A percentile compares a stretch with the other conserved stretches of the same genome.
phyloP scores from a whole-genome alignment of 202 grass and related monocot species.

The Schoenoplectus tabernaemontani region DNA sequence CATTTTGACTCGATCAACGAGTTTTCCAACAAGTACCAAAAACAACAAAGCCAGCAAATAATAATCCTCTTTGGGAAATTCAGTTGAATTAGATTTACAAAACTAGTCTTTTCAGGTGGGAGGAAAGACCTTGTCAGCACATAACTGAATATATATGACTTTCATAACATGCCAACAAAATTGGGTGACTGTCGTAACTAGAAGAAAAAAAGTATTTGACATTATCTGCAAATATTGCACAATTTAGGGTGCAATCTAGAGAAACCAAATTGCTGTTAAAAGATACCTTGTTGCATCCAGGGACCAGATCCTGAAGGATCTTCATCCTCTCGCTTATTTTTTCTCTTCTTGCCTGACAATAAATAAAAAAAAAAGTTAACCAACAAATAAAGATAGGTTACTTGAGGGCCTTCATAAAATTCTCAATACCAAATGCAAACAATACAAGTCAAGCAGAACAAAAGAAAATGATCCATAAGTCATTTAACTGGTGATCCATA shows the following conservation, averaged over 20 bases:
- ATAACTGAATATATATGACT: neutral
- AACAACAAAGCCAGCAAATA: too few species aligned
- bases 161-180: neutral
- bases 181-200: neutral
- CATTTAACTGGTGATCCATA: neutral
- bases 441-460: neutral
- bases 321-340: constrained; percentile 99
- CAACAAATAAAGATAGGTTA: neutral
- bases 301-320: constrained; percentile 93
- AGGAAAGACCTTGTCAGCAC: neutral
- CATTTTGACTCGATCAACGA: too few species aligned
- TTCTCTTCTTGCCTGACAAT: constrained; percentile 75
- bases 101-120: neutral
- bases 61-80: too few species aligned
- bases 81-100: too few species aligned
- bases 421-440: neutral
- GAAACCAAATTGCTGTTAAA: constrained; percentile 15
- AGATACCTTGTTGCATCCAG: constrained; percentile 93
- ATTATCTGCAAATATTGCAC: neutral
- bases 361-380: neutral
- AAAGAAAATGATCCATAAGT: neutral
- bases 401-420: neutral
- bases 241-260: neutral
- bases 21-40: too few species aligned
- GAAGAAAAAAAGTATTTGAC: neutral